Base-by-base conservation (phyloP, 2,329 filamentous ascomycete genomes). In the Fusarium torulosum region DNA sequence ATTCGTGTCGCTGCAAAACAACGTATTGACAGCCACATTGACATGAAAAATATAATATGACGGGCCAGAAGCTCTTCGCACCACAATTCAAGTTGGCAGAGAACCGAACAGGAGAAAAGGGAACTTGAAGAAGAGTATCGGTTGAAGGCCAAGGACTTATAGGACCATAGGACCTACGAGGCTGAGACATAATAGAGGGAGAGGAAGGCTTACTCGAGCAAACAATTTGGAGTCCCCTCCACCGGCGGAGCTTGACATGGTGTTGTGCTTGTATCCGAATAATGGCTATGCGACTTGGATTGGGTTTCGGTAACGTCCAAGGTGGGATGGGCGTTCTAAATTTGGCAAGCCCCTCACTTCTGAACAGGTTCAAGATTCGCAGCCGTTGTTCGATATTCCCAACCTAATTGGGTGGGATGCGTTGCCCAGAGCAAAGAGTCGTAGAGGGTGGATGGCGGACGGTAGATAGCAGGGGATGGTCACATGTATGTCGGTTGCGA, bases 211-310 rank as follows among this genome's bases (percentile, higher is more conserved):
- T 88, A 99, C 96, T 85, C 96, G 90, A 80, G 96, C 95, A 85
- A 99, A 99, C 83, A 99, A 90, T 88, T 97, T 98, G 83, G 96
- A 97, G 89, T 98, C 96, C 82, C 96, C 94, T 83, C 92, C 93
- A 80, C 89, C 74, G 66, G 75, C 82, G 64, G 84, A 79, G 75
- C 77, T 82, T 74, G 86, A 84, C 86, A 88, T 88, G 75, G 75
- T 80, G 77, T 70, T 70, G 71, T 73, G 64, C 66, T 69, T 74
- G 72, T 71, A 74, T 73, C 65, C 61, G 50, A 63, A 69, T 58
- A 59, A 57, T 44, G 66, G 40, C 40, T 52, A 59, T 62, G 47
- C 46, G 43, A 71, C 57, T 50, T 42, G 50, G 43, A 63, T 53
- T 55, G 37, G 51, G 40, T 62, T 65, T 71, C 54, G 61, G 59